A percentile compares a stretch with the other conserved stretches of the same genome.
Conservation (phyloP, 78 protist species). For the Pigoraptor vietnamica region DNA sequence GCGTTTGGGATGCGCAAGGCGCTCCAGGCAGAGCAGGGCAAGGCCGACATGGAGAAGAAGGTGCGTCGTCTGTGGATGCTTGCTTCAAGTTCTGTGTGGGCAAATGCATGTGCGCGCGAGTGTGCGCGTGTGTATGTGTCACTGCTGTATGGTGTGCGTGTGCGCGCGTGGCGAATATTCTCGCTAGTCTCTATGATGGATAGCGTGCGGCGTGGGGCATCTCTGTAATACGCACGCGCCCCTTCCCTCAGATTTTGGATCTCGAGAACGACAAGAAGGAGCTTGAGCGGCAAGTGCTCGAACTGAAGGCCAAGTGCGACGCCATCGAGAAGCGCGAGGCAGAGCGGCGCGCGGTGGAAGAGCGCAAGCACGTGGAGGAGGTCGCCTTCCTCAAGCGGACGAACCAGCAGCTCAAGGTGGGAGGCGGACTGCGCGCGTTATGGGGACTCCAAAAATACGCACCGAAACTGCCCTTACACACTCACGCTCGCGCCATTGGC, state of each 20-base stretch:
- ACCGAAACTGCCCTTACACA: not conserved
- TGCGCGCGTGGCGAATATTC: too few species aligned
- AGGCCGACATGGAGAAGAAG: constrained; percentile 51
- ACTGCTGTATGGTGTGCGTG: not conserved
- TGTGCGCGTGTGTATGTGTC: not conserved
- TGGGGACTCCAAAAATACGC: not conserved
- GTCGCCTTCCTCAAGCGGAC: constrained; percentile 63
- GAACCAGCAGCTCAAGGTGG: constrained; percentile 62
- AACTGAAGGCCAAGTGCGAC: constrained; percentile 57
- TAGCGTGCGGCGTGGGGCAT: too few species aligned
- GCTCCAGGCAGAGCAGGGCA: constrained; percentile 66
- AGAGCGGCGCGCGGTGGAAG: constrained; percentile 63
- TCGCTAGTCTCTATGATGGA: too few species aligned
- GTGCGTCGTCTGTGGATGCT: not conserved
- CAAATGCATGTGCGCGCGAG: not conserved
- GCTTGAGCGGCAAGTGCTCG: constrained; percentile 46
- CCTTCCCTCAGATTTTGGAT: not conserved
- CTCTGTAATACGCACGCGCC: too few species aligned
- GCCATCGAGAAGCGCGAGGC: constrained; percentile 54
- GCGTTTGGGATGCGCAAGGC: constrained; percentile 91
- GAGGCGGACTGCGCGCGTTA: not conserved
- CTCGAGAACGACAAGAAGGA: constrained; percentile 52
- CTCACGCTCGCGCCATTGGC: not conserved
- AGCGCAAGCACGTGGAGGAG: constrained; percentile 77
- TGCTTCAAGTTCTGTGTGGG: not conserved